Conservation (phyloP, 257 asterid genomes). For the Solanum boliviense region DNA sequence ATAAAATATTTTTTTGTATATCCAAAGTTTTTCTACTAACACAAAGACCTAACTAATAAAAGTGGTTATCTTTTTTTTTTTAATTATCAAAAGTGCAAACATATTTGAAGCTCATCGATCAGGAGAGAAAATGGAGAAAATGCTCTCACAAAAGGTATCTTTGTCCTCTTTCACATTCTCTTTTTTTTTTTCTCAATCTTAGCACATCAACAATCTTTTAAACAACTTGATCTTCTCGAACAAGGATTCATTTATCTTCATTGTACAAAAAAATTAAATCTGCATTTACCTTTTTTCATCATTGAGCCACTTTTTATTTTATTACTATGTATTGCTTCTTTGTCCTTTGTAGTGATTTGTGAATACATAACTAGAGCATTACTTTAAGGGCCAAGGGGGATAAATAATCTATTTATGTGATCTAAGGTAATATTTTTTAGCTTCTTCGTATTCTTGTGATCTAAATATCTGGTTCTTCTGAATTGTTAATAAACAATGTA, state of each 20-base stretch:
- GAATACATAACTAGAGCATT: background rate
- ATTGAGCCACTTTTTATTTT: background rate
- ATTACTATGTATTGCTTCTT: background rate
- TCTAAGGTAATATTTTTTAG: background rate
- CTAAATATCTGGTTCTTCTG: too few species aligned
- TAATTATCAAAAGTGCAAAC: background rate
- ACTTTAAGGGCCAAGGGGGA: background rate
- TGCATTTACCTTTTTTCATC: background rate
- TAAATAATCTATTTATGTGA: too few species aligned
- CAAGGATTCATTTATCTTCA: background rate
- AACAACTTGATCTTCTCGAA: background rate
- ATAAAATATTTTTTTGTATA: background rate
- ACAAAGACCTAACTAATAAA: background rate
- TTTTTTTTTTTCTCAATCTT: background rate
- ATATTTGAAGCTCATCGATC: too few species aligned
- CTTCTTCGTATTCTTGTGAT: background rate
- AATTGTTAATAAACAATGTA: background rate
- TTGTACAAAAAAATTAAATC: background rate
- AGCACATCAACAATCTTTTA: background rate
- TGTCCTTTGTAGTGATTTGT: background rate
- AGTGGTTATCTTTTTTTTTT: background rate
- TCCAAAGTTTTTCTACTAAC: background rate
- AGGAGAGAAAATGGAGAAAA: too few species aligned
- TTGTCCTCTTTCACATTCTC: too few species aligned
- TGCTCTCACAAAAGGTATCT: too few species aligned